Evolutionary conservation across 176 grass and related monocot genomes (phyloP), one percentile per base, ranked within the genome.

Genomic region (Bonia amplexicaulis): DNA sequence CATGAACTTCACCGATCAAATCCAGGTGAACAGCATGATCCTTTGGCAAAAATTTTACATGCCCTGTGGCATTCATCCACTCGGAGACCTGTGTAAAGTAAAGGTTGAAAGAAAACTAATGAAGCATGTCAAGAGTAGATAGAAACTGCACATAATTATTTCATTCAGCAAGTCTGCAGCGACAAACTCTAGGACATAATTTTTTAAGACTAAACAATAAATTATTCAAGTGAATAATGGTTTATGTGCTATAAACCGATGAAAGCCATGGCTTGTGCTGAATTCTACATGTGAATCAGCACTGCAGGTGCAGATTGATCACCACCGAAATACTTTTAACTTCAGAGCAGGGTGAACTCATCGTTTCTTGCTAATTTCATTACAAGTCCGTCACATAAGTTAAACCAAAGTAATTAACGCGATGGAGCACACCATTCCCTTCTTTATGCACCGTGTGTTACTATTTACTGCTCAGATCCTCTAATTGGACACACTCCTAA

Each of bases 21-120:
- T 94, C 92, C 12, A 94, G 75, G 74, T 94, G 95, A 66, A 97
- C 76, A 52, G 92, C 95, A 82, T 91, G 82, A 80, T 97, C 92
- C 44, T 81, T 91, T 46, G 88, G 78, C 77, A 58, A 51, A 80
- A 94, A 97, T 23, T 77, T 80, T 67, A 93, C 53, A 17, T 94
- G 90, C 2, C 84, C 74, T 85, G 87, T 84, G 17, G 42, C 82
- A 71, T 88, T 89, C 92, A 94, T 91, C 95, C 95, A 93, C 47
- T 97, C 95, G 42, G 89, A 97, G 74, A 97, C 91, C 95, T 97
- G 79, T 61, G 12, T n/a, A 80, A 82, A 77, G 55, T 47, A 76
- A n/a, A 16, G 53, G 52, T 76, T 53, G 2, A 1, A 23, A 82
- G 25, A 23, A 66, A 86, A 52, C 12, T 12, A 13, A 79, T 54